These are phyloP conservation scores for Ceriops decandra DNA, from an alignment of 345 rosid species.

Conservation along the genomic window DNA sequence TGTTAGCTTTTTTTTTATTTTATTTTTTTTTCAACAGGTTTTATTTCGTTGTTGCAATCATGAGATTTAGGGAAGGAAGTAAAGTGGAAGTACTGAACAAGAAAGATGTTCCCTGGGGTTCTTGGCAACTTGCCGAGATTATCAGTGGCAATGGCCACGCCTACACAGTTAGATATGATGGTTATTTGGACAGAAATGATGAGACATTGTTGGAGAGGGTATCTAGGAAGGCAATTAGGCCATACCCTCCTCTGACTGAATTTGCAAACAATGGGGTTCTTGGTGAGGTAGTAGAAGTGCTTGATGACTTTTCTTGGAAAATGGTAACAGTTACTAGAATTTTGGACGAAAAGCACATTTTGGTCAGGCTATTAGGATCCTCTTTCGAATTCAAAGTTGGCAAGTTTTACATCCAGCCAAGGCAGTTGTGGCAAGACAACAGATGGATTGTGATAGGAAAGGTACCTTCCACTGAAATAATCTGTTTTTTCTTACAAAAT, in stretches of 20 bases:
- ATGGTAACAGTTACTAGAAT: conserved; percentile 56
- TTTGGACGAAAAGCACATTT: conserved; percentile 36
- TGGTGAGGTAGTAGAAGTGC: conserved; percentile 75
- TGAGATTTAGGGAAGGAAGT: conserved; percentile 61
- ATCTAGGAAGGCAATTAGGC: conserved; percentile 57
- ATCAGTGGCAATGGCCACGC: conserved; percentile 55
- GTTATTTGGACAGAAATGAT: conserved; percentile 12
- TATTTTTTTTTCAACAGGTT: conserved; percentile 20
- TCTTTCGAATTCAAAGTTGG: conserved; percentile 49
- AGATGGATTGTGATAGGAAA: conserved; percentile 59
- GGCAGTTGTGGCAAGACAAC: conserved; percentile 68
- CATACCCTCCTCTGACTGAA: conserved; percentile 42
- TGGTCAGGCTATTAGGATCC: conserved; percentile 65
- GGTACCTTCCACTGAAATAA: conserved; percentile 5
- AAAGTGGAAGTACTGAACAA: conserved; percentile 66
- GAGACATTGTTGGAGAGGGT: conserved; percentile 37
- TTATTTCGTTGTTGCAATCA: conserved; percentile 27
- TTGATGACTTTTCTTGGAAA: conserved; percentile 62
- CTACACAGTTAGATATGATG: conserved; percentile 52
- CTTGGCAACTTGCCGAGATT: conserved; percentile 74
- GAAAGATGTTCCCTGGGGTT: conserved; percentile 54
- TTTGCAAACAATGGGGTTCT: conserved; percentile 44
- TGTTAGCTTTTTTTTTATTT: neutral
- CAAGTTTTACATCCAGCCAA: conserved; percentile 42
- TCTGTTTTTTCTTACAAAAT: neutral